A percentile compares a stretch with the other conserved stretches of the same genome.
These are phyloP conservation scores for Coffea humblotiana DNA, from an alignment of 305 asterid species.

Conservation along the genomic window DNA sequence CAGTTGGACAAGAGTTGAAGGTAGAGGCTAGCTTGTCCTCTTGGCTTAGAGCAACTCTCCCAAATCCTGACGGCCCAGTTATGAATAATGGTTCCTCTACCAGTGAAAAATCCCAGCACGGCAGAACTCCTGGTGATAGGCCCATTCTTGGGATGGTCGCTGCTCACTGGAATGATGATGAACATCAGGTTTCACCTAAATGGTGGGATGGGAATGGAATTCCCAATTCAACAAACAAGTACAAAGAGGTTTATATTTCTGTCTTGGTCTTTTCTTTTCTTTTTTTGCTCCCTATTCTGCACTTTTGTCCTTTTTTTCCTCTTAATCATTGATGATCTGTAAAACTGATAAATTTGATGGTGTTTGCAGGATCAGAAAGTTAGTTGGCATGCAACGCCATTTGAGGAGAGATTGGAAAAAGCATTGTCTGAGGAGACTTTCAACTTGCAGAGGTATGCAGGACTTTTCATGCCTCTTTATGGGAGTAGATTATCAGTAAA, in stretches of 20 bases:
- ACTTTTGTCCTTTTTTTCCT: neutral
- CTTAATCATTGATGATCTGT: neutral
- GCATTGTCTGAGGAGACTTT: slow-evolving; percentile 83
- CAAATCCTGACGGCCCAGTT: slow-evolving; percentile 29
- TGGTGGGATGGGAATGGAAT: slow-evolving; percentile 99
- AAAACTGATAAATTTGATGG: slow-evolving; percentile 14
- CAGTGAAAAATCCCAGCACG: slow-evolving; percentile 27
- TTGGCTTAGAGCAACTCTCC: slow-evolving; percentile 57
- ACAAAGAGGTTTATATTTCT: slow-evolving; percentile 66
- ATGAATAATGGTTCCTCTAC: slow-evolving; percentile 25
- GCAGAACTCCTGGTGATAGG: slow-evolving; percentile 63
- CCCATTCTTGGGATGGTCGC: slow-evolving; percentile 96
- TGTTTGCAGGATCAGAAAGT: slow-evolving; percentile 90
- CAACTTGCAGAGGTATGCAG: slow-evolving; percentile 61
- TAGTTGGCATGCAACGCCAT: slow-evolving; percentile 96
- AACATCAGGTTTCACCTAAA: slow-evolving; percentile 57
- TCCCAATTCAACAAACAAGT: slow-evolving; percentile 92
- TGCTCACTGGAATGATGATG: slow-evolving; percentile 86
- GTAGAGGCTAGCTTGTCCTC: slow-evolving; percentile 51
- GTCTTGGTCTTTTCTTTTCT: neutral
- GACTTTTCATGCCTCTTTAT: neutral
- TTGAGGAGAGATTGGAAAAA: slow-evolving; percentile 94
- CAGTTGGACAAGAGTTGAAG: slow-evolving; percentile 37
- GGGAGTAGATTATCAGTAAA: neutral
- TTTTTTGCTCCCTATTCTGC: slow-evolving; percentile 3